Evolutionary conservation across 257 asterid species (phyloP), one percentile per base, ranked within the genome.

Genomic region (Scutellaria barbata): DNA sequence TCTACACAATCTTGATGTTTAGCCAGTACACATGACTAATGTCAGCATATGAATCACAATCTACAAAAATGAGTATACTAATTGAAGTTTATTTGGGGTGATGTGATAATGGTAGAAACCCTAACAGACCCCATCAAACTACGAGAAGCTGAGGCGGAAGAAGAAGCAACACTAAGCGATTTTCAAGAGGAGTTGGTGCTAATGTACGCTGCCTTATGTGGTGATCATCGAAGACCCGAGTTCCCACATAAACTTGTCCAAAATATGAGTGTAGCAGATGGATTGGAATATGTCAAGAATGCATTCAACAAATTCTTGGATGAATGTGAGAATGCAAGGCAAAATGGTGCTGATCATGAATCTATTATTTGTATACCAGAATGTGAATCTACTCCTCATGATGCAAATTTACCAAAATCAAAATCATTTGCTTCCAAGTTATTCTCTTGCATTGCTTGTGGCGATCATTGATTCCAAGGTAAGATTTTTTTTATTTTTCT

Each of bases 121-220:
- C 76, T 86, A 25, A 68, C 86, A 3, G 85, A 80, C 56, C 83
- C 96, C 0, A 79, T 76, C 3, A 84, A 71, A 72, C 69, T 85
- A 76, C 81, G 92, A n/a, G 81, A 69, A 14, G 63, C 42, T 0
- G 89, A 77, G 61, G 84, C 95, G 8, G 73, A 86, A 8, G 96
- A 90, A 4, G 82, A 83, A 2, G 88, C 88, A n/a, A 73, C 79
- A 1, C 69, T 90, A 46, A 81, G 80, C 51, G 92, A 90, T 10
- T 86, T 84, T 66, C 95, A 90, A 52, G 78, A 74, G 77, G 95
- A 90, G 5, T 39, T 88, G 69, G 92, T 90, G 70, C 88, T 82
- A 46, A 50, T 90, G 80, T 72, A 82, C 4, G 90, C 89, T 22
- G 89, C 73, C 13, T 57, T 90, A 51, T 75, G 81, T 17, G 96